Evolutionary conservation across 163 green algal species (phyloP), one percentile per base, ranked within the genome.

Genomic region (Scenedesmus sp.): DNA sequence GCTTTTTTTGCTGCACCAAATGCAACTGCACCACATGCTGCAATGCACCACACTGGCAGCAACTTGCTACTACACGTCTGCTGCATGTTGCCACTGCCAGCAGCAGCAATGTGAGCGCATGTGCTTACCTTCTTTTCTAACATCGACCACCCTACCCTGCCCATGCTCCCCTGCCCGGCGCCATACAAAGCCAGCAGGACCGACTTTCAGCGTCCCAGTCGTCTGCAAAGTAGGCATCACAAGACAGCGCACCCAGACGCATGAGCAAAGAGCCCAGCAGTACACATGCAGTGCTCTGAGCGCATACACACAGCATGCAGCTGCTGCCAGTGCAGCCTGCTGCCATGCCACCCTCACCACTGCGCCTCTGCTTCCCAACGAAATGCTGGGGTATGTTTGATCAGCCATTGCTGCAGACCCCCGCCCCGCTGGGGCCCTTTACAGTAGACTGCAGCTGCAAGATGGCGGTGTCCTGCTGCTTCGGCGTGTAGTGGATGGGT

Each of bases 141-240:
- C 93, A 70, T 98, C 96, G 8, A 98, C 92, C 0, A 91, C 91
- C 64, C 95, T 96, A 23, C 95, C 95, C 26, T 95, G 93, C 0
- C 34, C 34, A 46, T 93, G 93, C 2, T 93, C 92, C 16, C 16
- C 66, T 76, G 66, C 7, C 16, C 95, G 94, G 16, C 95, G 95
- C 97, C 97, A 98, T 18, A 92, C 74, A 1, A 98, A 91, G 3
- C 96, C 97, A 0, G 66, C 16, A 6, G 83, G 20, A 0, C 74
- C 94, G 0, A 98, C 64, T 23, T 92, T 93, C 52, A 98, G 90
- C n/a, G 87, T 57, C 0, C 95, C 95, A 66, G 91, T 66, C 10
- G 74, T 94, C 94, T 96, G 91, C 81, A 87, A n/a, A 26, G 46
- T 23, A 83, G 46, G 55, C 46, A 89, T 34, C 15, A 86, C 46